Base-by-base conservation (phyloP, 495 filamentous ascomycete genomes). In the Lichina pygmaea region DNA sequence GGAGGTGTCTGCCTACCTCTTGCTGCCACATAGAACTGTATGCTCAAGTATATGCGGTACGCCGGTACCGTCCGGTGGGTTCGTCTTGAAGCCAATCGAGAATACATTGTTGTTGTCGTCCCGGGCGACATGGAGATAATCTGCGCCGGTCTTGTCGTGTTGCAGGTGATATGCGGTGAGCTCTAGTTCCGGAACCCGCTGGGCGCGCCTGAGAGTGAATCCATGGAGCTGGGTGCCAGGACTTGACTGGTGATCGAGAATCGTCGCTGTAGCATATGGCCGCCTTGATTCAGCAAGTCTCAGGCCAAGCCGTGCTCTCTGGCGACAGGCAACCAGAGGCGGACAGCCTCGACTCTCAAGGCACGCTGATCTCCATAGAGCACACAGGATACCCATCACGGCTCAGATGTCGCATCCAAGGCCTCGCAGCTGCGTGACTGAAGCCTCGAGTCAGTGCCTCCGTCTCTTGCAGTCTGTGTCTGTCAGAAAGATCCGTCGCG, bases 81-180 rank as follows among this genome's bases (percentile, higher is more conserved):
- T 97, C 4, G 89, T 97, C 70, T 93, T 93, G 71, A 95, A 97
- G 6, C 84, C 86, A 52, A 94, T 84, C 7, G 85, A 92, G 66
- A 97, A 97, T 49, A 94, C 91, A 80, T 95, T 97, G 60, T 97
- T 97, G 64, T 78, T 77, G 57, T 97, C 89, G 41, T 95, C 82
- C 46, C 85, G 68, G 0, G 81, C 89, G 50, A 97, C 73, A 64
- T 97, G 89, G 32, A 97, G 72, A 55, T 95, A 92, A 47, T 97
- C 82, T 15, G 89, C 86, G 47, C 84, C 80, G 6, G 89, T 97
- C 62, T 81, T 83, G 60, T 93, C 78, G 57, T 97, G 89, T 48
- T 74, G 75, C 51, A 95, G 65, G 48, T 89, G 79, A 36, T 94
- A 60, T 4, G 91, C 91, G 3, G 86, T 86, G 46, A 97, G 60